Evolutionary conservation across 306 rosid genomes (phyloP).

Genomic region (Vigna unguiculata): DNA sequence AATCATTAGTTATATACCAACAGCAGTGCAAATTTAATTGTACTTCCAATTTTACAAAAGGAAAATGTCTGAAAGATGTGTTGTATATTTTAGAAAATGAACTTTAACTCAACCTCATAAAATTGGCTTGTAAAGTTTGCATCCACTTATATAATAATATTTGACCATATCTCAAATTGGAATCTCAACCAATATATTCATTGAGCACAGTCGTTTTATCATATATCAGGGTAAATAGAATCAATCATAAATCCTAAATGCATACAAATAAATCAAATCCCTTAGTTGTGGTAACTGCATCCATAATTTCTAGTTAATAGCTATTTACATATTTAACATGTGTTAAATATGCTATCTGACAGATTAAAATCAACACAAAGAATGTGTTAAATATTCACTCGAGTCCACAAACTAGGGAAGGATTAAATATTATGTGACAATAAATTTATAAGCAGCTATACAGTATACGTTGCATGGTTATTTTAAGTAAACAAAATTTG

Average conservation of each 20-base stretch:
- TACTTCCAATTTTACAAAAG: not conserved
- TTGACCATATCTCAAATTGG: no score
- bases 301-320: not conserved
- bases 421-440: conserved; percentile 5
- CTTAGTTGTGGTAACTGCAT: not conserved
- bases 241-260: not conserved
- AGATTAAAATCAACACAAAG: not conserved
- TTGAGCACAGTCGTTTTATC: not conserved
- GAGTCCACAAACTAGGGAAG: not conserved
- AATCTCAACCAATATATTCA: no score
- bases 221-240: not conserved
- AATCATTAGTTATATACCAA: no score
- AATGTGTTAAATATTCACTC: conserved; percentile 30
- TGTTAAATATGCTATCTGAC: not conserved
- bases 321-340: not conserved
- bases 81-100: not conserved
- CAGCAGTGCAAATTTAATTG: not conserved
- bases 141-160: no score
- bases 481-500: no score
- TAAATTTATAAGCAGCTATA: not conserved
- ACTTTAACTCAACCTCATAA: no score
- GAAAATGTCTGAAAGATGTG: not conserved
- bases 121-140: no score
- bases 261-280: not conserved
- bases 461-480: not conserved